Percentiles rank a stretch among this genome's conserved stretches.
Evolutionary conservation across 2,329 filamentous ascomycete genomes (phyloP).

Genomic region (Alternaria sp.): DNA sequence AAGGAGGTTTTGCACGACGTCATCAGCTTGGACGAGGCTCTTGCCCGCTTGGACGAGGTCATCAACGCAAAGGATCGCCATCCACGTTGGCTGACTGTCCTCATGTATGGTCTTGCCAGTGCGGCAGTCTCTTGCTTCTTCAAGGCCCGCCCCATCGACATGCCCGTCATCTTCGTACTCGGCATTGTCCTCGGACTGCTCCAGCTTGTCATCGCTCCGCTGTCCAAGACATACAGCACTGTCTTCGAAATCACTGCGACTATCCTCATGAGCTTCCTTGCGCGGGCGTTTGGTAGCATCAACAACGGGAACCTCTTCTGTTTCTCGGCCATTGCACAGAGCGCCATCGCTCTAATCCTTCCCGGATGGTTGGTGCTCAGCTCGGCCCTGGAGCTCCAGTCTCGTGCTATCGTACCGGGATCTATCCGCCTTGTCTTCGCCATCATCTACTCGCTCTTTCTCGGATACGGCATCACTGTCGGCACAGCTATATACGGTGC

Average conservation of each 20-base stretch:
- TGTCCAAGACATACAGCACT: constrained; percentile 70
- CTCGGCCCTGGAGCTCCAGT: constrained; percentile 56
- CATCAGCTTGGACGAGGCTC: constrained; percentile 73
- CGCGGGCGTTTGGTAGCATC: constrained; percentile 57
- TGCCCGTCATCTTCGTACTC: constrained; percentile 77
- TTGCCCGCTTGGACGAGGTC: constrained; percentile 66
- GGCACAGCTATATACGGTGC: constrained; percentile 57
- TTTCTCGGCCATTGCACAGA: constrained; percentile 58
- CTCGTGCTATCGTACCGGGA: constrained; percentile 55
- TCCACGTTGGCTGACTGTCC: constrained; percentile 57
- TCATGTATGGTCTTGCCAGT: constrained; percentile 77
- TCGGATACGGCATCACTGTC: constrained; percentile 59
- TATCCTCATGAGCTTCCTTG: constrained; percentile 56
- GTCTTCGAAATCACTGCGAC: constrained; percentile 57
- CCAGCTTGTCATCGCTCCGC: constrained; percentile 75
- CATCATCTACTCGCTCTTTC: constrained; percentile 59
- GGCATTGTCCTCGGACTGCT: constrained; percentile 76
- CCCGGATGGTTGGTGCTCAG: constrained; percentile 57
- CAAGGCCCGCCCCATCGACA: constrained; percentile 74
- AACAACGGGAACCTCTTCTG: constrained; percentile 52
- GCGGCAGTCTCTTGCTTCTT: constrained; percentile 81
- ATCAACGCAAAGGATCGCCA: constrained; percentile 64
- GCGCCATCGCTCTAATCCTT: constrained; percentile 57
- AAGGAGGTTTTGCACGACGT: constrained; percentile 79
- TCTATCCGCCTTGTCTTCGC: constrained; percentile 59